phyloP scores from a whole-genome alignment of 805 yeast species.

The Komagataella phaffii region DNA sequence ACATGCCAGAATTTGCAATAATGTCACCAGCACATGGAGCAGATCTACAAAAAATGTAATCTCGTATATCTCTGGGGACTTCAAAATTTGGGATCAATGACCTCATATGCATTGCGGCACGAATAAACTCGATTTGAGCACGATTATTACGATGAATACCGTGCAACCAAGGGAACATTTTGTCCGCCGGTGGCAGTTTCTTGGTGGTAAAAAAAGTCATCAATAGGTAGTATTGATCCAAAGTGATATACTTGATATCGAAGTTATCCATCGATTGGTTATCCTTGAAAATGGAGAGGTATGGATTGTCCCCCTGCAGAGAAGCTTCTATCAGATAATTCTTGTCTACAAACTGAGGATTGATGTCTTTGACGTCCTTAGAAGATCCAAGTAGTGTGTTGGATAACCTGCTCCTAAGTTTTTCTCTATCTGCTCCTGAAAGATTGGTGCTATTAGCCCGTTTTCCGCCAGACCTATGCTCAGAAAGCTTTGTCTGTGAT shows the following conservation, averaged over 20 bases:
- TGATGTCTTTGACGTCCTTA: neutral
- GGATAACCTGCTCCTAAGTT: neutral
- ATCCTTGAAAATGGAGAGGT: neutral
- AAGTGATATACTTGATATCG: neutral
- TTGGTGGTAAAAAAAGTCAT: neutral
- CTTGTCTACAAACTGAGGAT: neutral
- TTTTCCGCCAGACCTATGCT: neutral
- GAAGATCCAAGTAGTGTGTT: neutral
- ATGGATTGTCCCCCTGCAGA: neutral
- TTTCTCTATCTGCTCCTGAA: neutral
- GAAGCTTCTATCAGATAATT: neutral
- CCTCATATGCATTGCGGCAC: neutral
- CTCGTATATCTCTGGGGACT: conserved; percentile 12
- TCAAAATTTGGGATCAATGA: conserved; percentile 7
- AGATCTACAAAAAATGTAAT: conserved; percentile 18
- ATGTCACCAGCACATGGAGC: conserved; percentile 14
- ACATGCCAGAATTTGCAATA: conserved; percentile 25
- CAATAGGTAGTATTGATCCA: neutral
- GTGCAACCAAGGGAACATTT: conserved; percentile 86
- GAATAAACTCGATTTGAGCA: conserved; percentile 34
- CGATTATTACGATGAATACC: conserved; percentile 49
- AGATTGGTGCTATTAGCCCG: neutral
- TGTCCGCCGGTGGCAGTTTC: conserved; percentile 44
- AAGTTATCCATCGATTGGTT: neutral
- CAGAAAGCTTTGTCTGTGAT: neutral